A percentile compares a stretch with the other conserved stretches of the same genome.
Evolutionary conservation across 768 basidiomycete species (phyloP).

Genomic region (Daedaleopsis nitida): DNA sequence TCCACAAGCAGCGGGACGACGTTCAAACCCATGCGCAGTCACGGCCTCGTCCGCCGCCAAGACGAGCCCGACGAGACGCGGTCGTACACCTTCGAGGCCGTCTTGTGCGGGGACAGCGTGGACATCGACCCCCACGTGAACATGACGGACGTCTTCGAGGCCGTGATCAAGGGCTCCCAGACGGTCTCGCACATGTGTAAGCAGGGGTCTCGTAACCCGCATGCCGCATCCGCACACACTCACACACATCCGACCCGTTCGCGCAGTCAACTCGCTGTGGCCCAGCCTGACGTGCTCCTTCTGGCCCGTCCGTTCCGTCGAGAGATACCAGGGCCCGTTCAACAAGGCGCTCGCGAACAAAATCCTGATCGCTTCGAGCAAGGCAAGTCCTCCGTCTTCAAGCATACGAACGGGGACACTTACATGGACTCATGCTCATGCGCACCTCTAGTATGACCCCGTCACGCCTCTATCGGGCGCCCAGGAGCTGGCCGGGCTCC

Average conservation of each 20-base stretch:
- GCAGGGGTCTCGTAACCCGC: neutral
- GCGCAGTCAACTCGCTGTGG: conserved; percentile 2
- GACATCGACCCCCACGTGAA: conserved; percentile 1
- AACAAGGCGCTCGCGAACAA: conserved; percentile 19
- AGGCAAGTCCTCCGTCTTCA: conserved; percentile 3
- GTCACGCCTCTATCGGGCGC: conserved; percentile 21
- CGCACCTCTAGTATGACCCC: conserved; percentile 11
- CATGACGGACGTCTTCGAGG: conserved; percentile 9
- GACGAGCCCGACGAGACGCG: neutral
- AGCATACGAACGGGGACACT: neutral
- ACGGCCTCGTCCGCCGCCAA: neutral
- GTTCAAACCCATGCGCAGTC: neutral
- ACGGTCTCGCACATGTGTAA: conserved; percentile 8
- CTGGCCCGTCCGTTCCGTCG: conserved; percentile 22
- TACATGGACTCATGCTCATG: neutral
- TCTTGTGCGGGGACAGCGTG: conserved; percentile 14
- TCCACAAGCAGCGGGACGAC: neutral
- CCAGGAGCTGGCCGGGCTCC: conserved; percentile 2
- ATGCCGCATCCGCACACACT: neutral
- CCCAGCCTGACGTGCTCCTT: conserved; percentile 12
- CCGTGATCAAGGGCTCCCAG: conserved; percentile 2
- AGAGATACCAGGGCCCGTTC: conserved; percentile 25
- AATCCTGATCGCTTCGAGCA: conserved; percentile 20
- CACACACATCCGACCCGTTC: neutral
- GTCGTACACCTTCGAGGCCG: conserved; percentile 1